Conservation (phyloP, 1,284 basidiomycete species). For the Papiliotrema laurentii region DNA sequence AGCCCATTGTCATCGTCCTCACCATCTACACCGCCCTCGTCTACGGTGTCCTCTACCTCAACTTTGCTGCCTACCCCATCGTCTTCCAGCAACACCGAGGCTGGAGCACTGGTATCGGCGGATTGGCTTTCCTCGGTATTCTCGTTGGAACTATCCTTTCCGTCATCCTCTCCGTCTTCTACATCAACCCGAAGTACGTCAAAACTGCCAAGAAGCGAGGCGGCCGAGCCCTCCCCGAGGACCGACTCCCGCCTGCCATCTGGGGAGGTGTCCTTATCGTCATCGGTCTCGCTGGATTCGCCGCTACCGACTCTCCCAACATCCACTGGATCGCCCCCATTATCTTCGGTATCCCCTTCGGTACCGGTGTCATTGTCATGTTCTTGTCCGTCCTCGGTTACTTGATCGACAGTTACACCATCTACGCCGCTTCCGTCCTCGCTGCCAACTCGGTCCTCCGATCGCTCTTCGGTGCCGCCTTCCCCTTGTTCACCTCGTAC, state of each 20-base stretch:
- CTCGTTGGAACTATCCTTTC: slow-evolving; percentile 56
- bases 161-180: slow-evolving; percentile 20
- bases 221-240: slow-evolving; percentile 60
- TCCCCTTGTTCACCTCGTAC: slow-evolving; percentile 53
- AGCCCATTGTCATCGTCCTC: slow-evolving; percentile 51
- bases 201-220: slow-evolving; percentile 39
- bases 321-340: slow-evolving; percentile 56
- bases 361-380: slow-evolving; percentile 59
- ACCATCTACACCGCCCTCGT: slow-evolving; percentile 58
- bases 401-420: slow-evolving; percentile 60
- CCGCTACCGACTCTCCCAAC: slow-evolving; percentile 41
- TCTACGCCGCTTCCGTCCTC: slow-evolving; percentile 51
- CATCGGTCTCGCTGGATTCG: slow-evolving; percentile 47
- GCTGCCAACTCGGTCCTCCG: slow-evolving; percentile 61
- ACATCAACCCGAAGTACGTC: slow-evolving; percentile 57
- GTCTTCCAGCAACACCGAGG: slow-evolving; percentile 60
- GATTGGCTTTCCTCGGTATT: slow-evolving; percentile 64
- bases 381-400: slow-evolving; percentile 46
- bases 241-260: slow-evolving; percentile 55
- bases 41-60: slow-evolving; percentile 42
- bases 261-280: slow-evolving; percentile 41
- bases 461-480: slow-evolving; percentile 60
- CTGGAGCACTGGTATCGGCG: slow-evolving; percentile 59
- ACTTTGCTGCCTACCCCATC: slow-evolving; percentile 52
- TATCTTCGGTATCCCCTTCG: slow-evolving; percentile 60